Evolutionary conservation across 2,329 filamentous ascomycete species (phyloP), one percentile per base, ranked within the genome.

Genomic region (Scytalidium lignicola): DNA sequence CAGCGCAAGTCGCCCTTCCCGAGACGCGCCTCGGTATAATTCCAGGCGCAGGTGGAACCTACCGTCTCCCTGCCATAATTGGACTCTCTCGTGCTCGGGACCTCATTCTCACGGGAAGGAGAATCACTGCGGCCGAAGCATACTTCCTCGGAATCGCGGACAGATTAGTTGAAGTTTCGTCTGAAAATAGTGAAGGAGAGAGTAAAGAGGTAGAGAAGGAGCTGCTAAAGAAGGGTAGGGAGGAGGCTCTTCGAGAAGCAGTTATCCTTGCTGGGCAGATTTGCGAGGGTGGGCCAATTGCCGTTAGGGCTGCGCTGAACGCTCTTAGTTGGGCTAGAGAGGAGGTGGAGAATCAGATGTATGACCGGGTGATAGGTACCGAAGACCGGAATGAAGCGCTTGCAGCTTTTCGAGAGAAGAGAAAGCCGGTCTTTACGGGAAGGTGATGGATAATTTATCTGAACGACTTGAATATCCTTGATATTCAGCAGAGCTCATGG

Each of bases 1-100:
- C 84, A 28, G 87, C 90, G 15, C 73, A 76, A 20, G 82, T 99
- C 48, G 91, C 83, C 0, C 80, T 97, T 4, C 93, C 93, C 1
- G 93, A 99, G 67, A 97, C 93, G 1, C 79, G 91, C 2, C 79
- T 99, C 2, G 93, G 87, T 49, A 99, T 99, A 65, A 87, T 99
- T 56, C 93, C 93, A 2, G 93, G 93, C 51, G 93, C 92, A 2
- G 93, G 93, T 41, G 93, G 92, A 52, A 97, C 92, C 1, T 89
- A 90, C 68, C 85, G 93, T 9, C 82, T 99, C 1, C 90, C 90
- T 1, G 79, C 78, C 8, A 70, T 99, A 18, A 85, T 99, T 56
- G 93, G 93, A 4, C 71, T 86, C 20, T 75, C 78, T 21, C 83
- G 90, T 48, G 93, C 93, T n/a, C 79, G 91, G 45, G 92, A 99